These are phyloP conservation scores for Peronospora destructor DNA, from an alignment of 352 stramenopile genomes.

Conservation along the genomic window DNA sequence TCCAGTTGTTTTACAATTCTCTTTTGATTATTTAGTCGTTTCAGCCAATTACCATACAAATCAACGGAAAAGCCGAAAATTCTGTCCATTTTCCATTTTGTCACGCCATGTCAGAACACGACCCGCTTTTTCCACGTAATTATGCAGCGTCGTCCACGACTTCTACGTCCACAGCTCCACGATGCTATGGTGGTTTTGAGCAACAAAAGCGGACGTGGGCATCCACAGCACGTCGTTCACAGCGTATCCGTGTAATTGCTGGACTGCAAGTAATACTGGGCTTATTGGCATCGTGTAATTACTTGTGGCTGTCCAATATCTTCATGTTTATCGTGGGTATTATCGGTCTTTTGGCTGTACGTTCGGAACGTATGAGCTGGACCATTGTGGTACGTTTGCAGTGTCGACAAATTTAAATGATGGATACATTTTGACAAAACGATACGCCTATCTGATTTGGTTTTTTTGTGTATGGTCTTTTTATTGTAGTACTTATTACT, in stretches of 20 bases:
- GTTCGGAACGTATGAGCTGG: conserved; percentile 73
- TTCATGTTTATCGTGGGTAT: conserved; percentile 65
- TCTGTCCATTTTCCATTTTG: no score
- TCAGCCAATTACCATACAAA: no score
- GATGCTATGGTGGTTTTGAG: conserved; percentile 65
- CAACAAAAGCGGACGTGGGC: conserved; percentile 74
- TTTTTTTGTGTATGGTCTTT: conserved; percentile 6
- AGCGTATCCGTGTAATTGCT: conserved; percentile 61
- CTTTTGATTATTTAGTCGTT: no score
- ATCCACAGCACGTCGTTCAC: conserved; percentile 49
- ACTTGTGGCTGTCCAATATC: conserved; percentile 68
- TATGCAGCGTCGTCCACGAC: conserved; percentile 30
- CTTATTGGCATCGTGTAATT: conserved; percentile 56
- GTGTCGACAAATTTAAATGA: not conserved
- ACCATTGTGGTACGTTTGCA: conserved; percentile 51
- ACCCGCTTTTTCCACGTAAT: conserved; percentile 33
- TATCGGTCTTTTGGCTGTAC: conserved; percentile 61
- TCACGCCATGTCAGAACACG: conserved; percentile 17
- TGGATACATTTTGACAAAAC: not conserved
- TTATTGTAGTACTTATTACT: conserved; percentile 52
- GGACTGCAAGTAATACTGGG: conserved; percentile 51
- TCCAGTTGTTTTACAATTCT: no score
- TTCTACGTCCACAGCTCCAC: conserved; percentile 32
- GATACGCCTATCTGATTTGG: conserved; percentile 11
- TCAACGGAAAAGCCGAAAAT: no score